Evolutionary conservation across 2,329 filamentous ascomycete species (phyloP).

Genomic region (Aureobasidium lini): DNA sequence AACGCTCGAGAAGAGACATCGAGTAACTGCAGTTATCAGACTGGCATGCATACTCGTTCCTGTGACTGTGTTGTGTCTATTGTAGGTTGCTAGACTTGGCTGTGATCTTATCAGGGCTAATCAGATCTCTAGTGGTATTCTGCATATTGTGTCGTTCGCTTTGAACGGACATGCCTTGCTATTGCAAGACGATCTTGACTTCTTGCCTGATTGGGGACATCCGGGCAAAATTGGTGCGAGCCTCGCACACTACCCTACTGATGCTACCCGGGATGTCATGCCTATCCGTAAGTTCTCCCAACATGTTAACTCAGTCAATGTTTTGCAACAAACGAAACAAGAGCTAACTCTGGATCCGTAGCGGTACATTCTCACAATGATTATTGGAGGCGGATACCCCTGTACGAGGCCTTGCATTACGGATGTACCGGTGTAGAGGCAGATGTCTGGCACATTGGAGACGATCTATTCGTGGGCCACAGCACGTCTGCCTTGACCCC

Average conservation of each 20-base stretch:
- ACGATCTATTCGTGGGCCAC: constrained; percentile 58
- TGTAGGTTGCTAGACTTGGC: not conserved
- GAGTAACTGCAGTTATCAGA: not conserved
- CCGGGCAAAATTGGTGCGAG: constrained; percentile 30
- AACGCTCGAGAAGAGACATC: not conserved
- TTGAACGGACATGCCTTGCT: constrained; percentile 30
- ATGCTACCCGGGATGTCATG: constrained; percentile 34
- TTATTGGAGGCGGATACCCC: constrained; percentile 57
- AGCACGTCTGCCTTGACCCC: constrained; percentile 45
- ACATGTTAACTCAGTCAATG: too few species aligned
- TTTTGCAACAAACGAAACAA: not conserved
- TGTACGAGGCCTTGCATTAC: constrained; percentile 54
- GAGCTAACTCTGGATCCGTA: not conserved
- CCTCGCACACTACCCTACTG: constrained; percentile 32
- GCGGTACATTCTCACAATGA: constrained; percentile 63
- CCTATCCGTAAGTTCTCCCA: constrained; percentile 35
- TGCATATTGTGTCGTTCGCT: constrained; percentile 35
- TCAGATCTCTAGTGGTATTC: constrained; percentile 28
- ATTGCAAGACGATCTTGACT: constrained; percentile 22
- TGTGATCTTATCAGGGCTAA: not conserved
- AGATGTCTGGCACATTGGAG: constrained; percentile 57
- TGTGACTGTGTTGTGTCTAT: constrained; percentile 12
- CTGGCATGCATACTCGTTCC: constrained; percentile 1
- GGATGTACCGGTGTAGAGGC: constrained; percentile 60
- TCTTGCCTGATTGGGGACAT: constrained; percentile 36